Evolutionary conservation across 495 filamentous ascomycete genomes (phyloP), one percentile per base, ranked within the genome.

Genomic region (Penicillium coprophilum): DNA sequence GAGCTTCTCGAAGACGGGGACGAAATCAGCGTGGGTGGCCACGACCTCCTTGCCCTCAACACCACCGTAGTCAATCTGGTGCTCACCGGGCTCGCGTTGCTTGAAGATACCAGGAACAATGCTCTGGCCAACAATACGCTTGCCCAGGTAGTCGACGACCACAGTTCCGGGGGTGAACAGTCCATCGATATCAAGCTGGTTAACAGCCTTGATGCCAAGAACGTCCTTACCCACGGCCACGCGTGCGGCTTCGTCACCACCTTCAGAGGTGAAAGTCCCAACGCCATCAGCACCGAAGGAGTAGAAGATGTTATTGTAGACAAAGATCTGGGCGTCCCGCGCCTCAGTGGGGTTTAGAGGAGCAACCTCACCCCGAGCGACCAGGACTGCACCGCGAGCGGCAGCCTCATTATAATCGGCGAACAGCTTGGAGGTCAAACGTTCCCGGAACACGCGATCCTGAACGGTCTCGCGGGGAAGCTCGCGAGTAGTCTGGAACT

Each of bases 71-170:
- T 97, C 93, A 60, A 99, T 97, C 74, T 97, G 95, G 71, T 94
- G 91, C 82, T 97, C 93, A 45, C 92, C 95, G 19, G 92, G 90
- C 64, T 97, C 95, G 21, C 93, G 86, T 75, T 97, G 95, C 75
- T 96, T 96, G 84, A 99, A 99, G 67, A 99, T 99, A 46, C 95
- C 95, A 6, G 95, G 95, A 7, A 99, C 95, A 57, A 99, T 97
- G 65, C 91, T 96, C 77, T 99, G 95, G 32, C 91, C 95, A 39
- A 99, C 94, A 58, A 99, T 87, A 55, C 95, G 91, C 79, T 94
- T 96, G 46, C 95, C 95, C 24, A 97, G 81, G 68, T 97, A 99
- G 72, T 99, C 95, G 1, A 97, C 89, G 10, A 97, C 91, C 17
- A 97, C 89, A 19, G 95, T 99, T 39, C 93, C 95, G 0, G 95